A percentile compares a stretch with the other conserved stretches of the same genome.
phyloP scores from a whole-genome alignment of 2,329 filamentous ascomycete species.

The Akanthomyces lecanii region DNA sequence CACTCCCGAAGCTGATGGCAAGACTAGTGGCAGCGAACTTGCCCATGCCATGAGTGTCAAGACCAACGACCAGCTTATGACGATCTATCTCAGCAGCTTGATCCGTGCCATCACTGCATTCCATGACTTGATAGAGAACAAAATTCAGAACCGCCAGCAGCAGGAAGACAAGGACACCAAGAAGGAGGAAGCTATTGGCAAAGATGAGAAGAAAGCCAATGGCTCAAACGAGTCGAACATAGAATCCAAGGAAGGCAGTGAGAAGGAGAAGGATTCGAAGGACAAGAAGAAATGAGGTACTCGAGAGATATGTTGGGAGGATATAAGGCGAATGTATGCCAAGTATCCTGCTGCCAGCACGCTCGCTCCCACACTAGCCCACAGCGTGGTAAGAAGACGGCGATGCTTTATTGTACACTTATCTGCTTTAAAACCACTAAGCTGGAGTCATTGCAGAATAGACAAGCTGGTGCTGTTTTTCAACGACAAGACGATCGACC shows the following conservation, averaged over 20 bases:
- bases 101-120: conserved; percentile 98
- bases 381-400: background rate
- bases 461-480: conserved; percentile 2
- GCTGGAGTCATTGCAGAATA: background rate
- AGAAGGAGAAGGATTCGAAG: conserved; percentile 51
- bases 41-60: conserved; percentile 98
- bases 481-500: background rate
- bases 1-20: conserved; percentile 67
- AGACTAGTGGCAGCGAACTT: conserved; percentile 72
- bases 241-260: conserved; percentile 46
- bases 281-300: conserved; percentile 45
- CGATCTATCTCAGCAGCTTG: conserved; percentile 93
- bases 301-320: background rate
- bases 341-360: background rate
- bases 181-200: conserved; percentile 63
- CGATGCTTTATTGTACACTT: conserved; percentile 14
- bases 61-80: conserved; percentile 98
- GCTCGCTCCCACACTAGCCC: background rate
- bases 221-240: conserved; percentile 36
- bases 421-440: background rate
- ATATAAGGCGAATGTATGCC: background rate
- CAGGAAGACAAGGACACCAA: conserved; percentile 92
- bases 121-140: conserved; percentile 99
- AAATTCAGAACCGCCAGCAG: conserved; percentile 97
- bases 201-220: conserved; percentile 55